These are phyloP conservation scores for Phytopythium vexans DNA, from an alignment of 352 stramenopile genomes.

Conservation along the genomic window DNA sequence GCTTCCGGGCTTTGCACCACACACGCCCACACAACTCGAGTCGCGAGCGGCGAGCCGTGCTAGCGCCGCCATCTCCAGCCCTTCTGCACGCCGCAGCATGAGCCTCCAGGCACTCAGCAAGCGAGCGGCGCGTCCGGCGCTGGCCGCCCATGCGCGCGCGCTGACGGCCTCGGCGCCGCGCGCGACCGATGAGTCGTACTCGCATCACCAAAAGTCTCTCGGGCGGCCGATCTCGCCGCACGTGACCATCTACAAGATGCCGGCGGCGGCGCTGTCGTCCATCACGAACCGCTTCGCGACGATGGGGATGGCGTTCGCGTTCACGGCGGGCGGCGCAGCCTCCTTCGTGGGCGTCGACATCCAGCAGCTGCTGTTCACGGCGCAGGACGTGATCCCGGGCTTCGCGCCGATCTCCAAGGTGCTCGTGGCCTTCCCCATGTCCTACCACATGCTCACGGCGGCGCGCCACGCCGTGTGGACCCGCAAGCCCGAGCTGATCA, in stretches of 20 bases:
- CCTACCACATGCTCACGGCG: slow-evolving; percentile 92
- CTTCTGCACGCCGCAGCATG: slow-evolving; percentile 12
- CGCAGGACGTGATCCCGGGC: slow-evolving; percentile 66
- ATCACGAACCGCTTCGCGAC: slow-evolving; percentile 94
- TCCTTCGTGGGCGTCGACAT: slow-evolving; percentile 84
- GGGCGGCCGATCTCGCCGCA: slow-evolving; percentile 93
- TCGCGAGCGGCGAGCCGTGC: background rate
- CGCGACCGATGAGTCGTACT: slow-evolving; percentile 50
- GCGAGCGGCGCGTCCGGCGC: slow-evolving; percentile 15
- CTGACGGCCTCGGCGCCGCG: slow-evolving; percentile 15
- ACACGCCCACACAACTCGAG: slow-evolving; percentile 1
- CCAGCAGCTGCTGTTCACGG: slow-evolving; percentile 77
- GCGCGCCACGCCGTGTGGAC: slow-evolving; percentile 92
- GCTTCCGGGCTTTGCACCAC: slow-evolving; percentile 5
- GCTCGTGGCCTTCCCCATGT: slow-evolving; percentile 90
- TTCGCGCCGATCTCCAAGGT: slow-evolving; percentile 89
- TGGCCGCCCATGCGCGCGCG: slow-evolving; percentile 15
- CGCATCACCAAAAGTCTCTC: slow-evolving; percentile 78
- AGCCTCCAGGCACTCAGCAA: slow-evolving; percentile 32
- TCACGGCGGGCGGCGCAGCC: slow-evolving; percentile 62
- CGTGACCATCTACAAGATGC: slow-evolving; percentile 96
- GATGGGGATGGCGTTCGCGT: slow-evolving; percentile 81
- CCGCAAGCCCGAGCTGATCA: slow-evolving; percentile 84
- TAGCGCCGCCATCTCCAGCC: background rate
- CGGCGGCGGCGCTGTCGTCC: slow-evolving; percentile 89